Percentiles rank a stretch among this genome's conserved stretches.
Evolutionary conservation across 306 rosid species (phyloP).

Genomic region (Medicago ruthenica): DNA sequence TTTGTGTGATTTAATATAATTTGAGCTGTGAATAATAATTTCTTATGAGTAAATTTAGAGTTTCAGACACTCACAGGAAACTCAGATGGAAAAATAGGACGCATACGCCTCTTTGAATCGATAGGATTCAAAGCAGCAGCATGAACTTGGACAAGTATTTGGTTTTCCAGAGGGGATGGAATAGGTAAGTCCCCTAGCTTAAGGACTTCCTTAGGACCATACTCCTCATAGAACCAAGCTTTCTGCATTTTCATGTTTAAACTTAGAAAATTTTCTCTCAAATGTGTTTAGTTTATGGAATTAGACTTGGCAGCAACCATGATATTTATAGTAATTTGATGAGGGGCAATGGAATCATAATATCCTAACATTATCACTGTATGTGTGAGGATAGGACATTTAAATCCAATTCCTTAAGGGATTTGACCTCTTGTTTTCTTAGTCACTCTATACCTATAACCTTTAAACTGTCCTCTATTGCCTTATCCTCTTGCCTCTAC

Average conservation of each 20-base stretch:
- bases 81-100: constrained; percentile 43
- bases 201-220: constrained; percentile 58
- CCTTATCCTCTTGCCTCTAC: background rate
- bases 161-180: constrained; percentile 47
- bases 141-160: constrained; percentile 48
- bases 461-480: background rate
- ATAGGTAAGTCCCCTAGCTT: constrained; percentile 42
- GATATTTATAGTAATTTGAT: background rate
- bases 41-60: background rate
- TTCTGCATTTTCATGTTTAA: constrained; percentile 43
- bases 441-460: background rate
- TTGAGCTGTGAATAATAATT: background rate
- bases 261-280: background rate
- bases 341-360: background rate
- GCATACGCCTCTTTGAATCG: constrained; percentile 50
- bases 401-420: background rate
- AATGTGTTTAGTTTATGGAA: background rate
- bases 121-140: constrained; percentile 58
- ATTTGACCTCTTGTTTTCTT: background rate
- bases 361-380: background rate
- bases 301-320: background rate
- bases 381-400: background rate
- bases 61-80: constrained; percentile 50
- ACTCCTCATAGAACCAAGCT: constrained; percentile 57
- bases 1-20: background rate